Base-by-base conservation (phyloP, 306 rosid genomes). In the Inga laurina region DNA sequence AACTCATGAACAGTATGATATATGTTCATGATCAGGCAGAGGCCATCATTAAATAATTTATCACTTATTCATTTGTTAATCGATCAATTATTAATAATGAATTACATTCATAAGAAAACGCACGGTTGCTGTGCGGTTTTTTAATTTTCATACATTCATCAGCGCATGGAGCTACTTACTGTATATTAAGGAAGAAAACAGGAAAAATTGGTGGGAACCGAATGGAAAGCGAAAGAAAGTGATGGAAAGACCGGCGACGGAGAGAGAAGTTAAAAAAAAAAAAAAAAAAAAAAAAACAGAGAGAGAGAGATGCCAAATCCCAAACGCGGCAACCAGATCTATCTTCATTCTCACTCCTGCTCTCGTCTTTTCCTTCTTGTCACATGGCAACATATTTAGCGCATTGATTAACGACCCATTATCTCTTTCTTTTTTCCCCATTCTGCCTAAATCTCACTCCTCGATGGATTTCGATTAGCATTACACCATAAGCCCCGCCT, bases 391-490 rank as follows among this genome's bases (percentile, higher is more conserved):
- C 85, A 78, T 74, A 54, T 76, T 84, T 46, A 34, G 78, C 88
- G 84, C 84, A 64, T 84, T 75, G 45, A 72, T 80, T 77, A 18
- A 27, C 76, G 10, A 18, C 30, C 27, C 69, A 10, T 61, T 74
- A 74, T 48, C 62, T 61, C 32, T 52, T 8, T 56, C 27, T 52
- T 6, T 45, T 51, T 30, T 61, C 7, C 85, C 66, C 30, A 77
- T 56, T 77, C 59, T 77, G 41, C 65, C 79, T 39, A 80, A 64
- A 51, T 76, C 80, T 70, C 35, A 30, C 43, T 76, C n/a, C n/a
- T 12, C 24, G 37, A 75, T 88, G 88, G 80, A 86, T 80, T 86
- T 79, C 52, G 81, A 82, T 68, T 82, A 48, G 81, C 77, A 57
- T 76, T 79, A 72, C 21, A 15, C 45, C 48, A 1, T 57, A 41